Base-by-base conservation (phyloP, 2,329 filamentous ascomycete genomes). In the Thelonectria blattea region DNA sequence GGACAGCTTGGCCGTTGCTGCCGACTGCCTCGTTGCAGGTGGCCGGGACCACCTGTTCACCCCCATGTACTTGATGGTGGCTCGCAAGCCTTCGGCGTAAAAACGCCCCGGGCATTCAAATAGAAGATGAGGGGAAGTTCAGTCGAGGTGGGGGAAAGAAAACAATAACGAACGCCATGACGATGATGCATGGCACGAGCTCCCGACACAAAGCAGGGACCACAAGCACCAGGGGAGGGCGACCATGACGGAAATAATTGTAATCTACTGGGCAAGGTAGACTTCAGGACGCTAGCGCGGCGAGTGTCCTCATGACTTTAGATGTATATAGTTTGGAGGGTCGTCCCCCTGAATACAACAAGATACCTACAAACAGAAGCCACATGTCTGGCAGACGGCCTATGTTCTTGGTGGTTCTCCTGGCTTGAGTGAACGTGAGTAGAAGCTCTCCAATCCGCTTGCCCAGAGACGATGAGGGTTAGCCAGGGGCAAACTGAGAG, bases 1-100 rank as follows among this genome's bases (percentile, higher is more conserved):
- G 11, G 91, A 97, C 78, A 93, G 91, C 72, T 80, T 98, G 71
- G 93, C 91, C 6, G 73, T 88, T 60, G 93, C 92, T 32, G 93
- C 87, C 11, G 93, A 97, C 77, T 91, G 87, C 71, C 82, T 98
- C 52, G 93, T 97, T 20, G 92, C 91, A 49, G 94, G 94, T 78
- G 94, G 88, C 37, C 86, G 88, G 76, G 84, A 93, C 81, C 91
- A 96, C 77, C 85, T 98, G n/a, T 98, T 98, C 80, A 98, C 94
- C 1, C 94, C 94, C 58, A 98, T 98, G 94, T 97, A 97, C 80
- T 82, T 98, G 73, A 97, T 97, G 92, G 87, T 97, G 61, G 94
- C 88, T 62, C 88, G 91, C 79, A 97, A 97, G 84, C 92, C 94
- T 52, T 67, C 59, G 39, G 68, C 67, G 48, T 71, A 70, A 63